These are phyloP conservation scores for Meredithiella fracta DNA, from an alignment of 2,329 filamentous ascomycete genomes.

Conservation along the genomic window DNA sequence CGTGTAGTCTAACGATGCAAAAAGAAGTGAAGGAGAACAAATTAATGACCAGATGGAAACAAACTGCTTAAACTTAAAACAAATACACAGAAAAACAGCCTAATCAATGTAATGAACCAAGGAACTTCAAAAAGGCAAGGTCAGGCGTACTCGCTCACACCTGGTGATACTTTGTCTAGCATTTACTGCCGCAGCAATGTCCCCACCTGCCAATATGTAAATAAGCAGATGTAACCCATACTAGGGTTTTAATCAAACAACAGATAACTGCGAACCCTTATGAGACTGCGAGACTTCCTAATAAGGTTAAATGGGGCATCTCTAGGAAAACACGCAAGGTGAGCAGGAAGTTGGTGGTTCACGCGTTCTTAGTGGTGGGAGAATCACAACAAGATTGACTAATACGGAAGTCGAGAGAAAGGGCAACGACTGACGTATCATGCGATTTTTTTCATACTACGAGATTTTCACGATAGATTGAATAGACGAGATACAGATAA, in stretches of 20 bases:
- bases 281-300: neutral
- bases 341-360: neutral
- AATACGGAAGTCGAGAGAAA: neutral
- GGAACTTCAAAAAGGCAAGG: neutral
- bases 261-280: neutral
- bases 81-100: neutral
- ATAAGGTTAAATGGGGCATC: neutral
- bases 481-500: too few species aligned
- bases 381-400: neutral
- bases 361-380: neutral
- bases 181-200: conserved; percentile 1
- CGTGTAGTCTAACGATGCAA: too few species aligned
- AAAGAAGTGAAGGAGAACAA: neutral
- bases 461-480: too few species aligned
- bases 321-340: neutral
- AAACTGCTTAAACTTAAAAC: neutral
- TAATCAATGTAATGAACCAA: neutral
- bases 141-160: neutral
- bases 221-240: neutral
- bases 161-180: neutral
- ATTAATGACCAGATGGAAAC: neutral
- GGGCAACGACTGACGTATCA: neutral
- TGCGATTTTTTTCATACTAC: too few species aligned
- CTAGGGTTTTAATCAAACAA: neutral
- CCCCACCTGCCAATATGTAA: neutral